Conservation (phyloP, 2,329 filamentous ascomycete genomes). For the Talaromyces sp. region DNA sequence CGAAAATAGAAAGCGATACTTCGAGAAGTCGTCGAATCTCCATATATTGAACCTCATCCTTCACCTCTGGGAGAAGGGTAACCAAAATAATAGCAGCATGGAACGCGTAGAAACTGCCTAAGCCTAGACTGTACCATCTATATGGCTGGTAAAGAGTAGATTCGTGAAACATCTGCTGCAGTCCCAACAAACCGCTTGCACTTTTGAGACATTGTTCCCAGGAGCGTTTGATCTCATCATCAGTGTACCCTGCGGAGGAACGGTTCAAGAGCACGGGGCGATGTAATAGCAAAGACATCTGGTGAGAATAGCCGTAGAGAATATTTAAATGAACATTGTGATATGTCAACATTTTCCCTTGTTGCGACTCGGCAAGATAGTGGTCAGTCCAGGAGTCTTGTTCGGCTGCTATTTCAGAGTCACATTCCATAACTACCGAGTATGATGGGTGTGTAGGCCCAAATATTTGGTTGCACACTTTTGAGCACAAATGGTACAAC, state of each 20-base stretch:
- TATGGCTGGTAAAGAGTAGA: slow-evolving; percentile 28
- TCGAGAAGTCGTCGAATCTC: slow-evolving; percentile 23
- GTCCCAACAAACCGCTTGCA: slow-evolving; percentile 27
- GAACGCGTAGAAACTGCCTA: slow-evolving; percentile 37
- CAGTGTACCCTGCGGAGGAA: slow-evolving; percentile 16
- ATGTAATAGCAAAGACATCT: slow-evolving; percentile 32
- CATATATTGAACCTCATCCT: slow-evolving; percentile 22
- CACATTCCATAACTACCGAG: slow-evolving; percentile 19
- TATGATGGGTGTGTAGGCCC: slow-evolving; percentile 16
- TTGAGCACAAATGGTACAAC: slow-evolving; percentile 30
- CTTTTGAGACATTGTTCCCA: slow-evolving; percentile 27
- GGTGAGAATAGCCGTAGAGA: slow-evolving; percentile 34
- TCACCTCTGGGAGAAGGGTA: slow-evolving; percentile 22
- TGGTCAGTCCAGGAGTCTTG: slow-evolving; percentile 25
- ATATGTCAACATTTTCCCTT: slow-evolving; percentile 22
- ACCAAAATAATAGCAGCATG: slow-evolving; percentile 32
- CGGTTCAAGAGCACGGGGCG: slow-evolving; percentile 26
- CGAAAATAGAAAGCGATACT: slow-evolving; percentile 27
- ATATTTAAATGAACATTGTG: slow-evolving; percentile 37
- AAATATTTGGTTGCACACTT: slow-evolving; percentile 31
- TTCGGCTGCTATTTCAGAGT: slow-evolving; percentile 25
- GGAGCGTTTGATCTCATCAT: slow-evolving; percentile 24
- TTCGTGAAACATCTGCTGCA: slow-evolving; percentile 27
- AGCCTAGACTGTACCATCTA: slow-evolving; percentile 34
- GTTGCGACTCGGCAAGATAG: slow-evolving; percentile 20